Evolutionary conservation across 768 basidiomycete genomes (phyloP), one percentile per base, ranked within the genome.

Genomic region (Exidia glandulosa): DNA sequence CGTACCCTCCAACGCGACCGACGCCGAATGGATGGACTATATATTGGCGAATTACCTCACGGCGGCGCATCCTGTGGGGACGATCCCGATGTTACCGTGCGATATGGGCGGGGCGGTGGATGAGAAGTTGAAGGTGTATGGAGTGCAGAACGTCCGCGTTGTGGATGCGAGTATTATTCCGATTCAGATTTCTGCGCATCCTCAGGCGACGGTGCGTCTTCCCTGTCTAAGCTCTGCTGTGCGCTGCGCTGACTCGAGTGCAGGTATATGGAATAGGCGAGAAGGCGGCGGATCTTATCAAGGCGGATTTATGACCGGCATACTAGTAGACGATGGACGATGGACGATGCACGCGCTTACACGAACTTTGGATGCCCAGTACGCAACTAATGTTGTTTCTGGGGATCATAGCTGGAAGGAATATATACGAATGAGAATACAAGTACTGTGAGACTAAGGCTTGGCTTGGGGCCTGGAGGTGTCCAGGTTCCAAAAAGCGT

Each of bases 91-190:
- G 73, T 64, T 74, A 50, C 76, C 76, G 1, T 63, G 67, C 31
- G 64, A 64, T 9, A 61, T 63, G 10, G 75, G 75, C 19, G 76
- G 76, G 37, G 74, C 75, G 4, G 75, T 78, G 59, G 74, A 74
- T 61, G 69, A 70, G 50, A 66, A 69, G 29, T 58, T 73, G 25
- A 61, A 66, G 12, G 76, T 77, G 1, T 74, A 77, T 65, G 76
- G 76, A 25, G 66, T 72, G 10, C 50, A 61, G 54, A 74, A 74
- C 63, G 61, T 77, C n/a, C 68, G 75, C 58, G 72, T 70, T 36
- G 60, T 66, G 55, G 69, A 68, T 48, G 60, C 61, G 12, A 58
- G 56, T 34, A 36, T 59, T 34, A 58, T 62, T 57, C 61, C 61
- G 6, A 33, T 62, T 19, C 57, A 62, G 25, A 32, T 62, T 1